phyloP scores from a whole-genome alignment of 225 moss, liverwort and hornwort genomes.

The Asterella californica region DNA sequence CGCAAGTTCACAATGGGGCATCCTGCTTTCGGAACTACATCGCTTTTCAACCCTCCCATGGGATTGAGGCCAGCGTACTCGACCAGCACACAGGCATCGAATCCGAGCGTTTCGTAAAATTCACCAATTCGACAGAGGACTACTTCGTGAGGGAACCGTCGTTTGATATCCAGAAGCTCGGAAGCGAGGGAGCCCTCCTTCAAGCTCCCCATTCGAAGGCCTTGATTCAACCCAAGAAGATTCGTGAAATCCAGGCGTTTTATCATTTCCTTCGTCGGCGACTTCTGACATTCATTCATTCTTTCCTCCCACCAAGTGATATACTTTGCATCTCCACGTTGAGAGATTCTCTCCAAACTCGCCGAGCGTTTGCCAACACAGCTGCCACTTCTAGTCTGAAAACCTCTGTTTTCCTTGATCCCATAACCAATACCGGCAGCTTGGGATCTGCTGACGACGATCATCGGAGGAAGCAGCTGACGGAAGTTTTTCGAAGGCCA shows the following conservation, averaged over 20 bases:
- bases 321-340: slow-evolving; percentile 37
- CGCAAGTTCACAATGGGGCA: slow-evolving; percentile 78
- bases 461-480: not conserved
- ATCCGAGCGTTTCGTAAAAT: slow-evolving; percentile 71
- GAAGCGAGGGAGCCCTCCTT: slow-evolving; percentile 60
- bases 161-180: slow-evolving; percentile 69
- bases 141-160: slow-evolving; percentile 73
- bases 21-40: slow-evolving; percentile 73
- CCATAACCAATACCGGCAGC: not conserved
- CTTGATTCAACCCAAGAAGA: slow-evolving; percentile 58
- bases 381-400: slow-evolving; percentile 7
- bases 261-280: slow-evolving; percentile 70
- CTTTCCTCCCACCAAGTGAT: slow-evolving; percentile 75
- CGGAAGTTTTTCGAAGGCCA: slow-evolving; percentile 6
- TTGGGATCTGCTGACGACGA: not conserved
- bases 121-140: slow-evolving; percentile 80
- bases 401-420: not conserved
- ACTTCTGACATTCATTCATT: slow-evolving; percentile 63
- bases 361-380: not conserved
- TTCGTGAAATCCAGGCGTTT: slow-evolving; percentile 67
- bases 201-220: slow-evolving; percentile 64
- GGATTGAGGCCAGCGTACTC: slow-evolving; percentile 86
- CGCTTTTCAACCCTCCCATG: slow-evolving; percentile 54
- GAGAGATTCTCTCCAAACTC: not conserved
- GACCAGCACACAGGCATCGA: slow-evolving; percentile 81